A percentile compares a stretch with the other conserved stretches of the same genome.
Evolutionary conservation across 768 basidiomycete species (phyloP).

Genomic region (Jaapia argillacea): DNA sequence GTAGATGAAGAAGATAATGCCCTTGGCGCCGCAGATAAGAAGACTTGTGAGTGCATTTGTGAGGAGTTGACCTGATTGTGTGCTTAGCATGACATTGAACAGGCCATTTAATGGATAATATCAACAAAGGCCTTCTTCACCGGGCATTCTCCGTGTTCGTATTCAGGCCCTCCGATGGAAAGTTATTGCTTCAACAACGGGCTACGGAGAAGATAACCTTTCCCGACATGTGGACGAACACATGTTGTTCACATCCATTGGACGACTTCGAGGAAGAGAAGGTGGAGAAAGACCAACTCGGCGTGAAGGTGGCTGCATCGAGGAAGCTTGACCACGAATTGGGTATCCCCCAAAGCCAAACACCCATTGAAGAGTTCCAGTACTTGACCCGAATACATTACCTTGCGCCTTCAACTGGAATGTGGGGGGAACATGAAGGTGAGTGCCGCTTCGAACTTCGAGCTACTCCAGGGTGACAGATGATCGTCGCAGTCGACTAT

Average conservation of each 20-base stretch:
- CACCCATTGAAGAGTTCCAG: conserved; percentile 78
- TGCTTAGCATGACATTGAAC: conserved; percentile 2
- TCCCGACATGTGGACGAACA: conserved; percentile 99
- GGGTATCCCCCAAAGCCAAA: conserved; percentile 75
- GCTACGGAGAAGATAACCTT: conserved; percentile 99
- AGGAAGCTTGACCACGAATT: conserved; percentile 96
- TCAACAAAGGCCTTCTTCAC: conserved; percentile 87
- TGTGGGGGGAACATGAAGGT: conserved; percentile 99
- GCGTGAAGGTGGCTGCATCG: conserved; percentile 84
- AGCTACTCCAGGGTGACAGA: not conserved
- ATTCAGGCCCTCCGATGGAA: conserved; percentile 90
- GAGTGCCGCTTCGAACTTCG: conserved; percentile 10
- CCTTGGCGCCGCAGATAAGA: conserved; percentile 88
- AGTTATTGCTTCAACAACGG: conserved; percentile 87
- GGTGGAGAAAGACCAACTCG: conserved; percentile 64
- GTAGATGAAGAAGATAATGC: conserved; percentile 82
- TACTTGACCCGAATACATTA: conserved; percentile 97
- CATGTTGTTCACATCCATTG: conserved; percentile 95
- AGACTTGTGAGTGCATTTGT: conserved; percentile 62
- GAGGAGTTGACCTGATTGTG: not conserved
- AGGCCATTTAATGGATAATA: conserved; percentile 98
- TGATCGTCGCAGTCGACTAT: conserved; percentile 69
- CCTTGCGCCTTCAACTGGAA: conserved; percentile 82
- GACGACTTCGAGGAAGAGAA: conserved; percentile 86
- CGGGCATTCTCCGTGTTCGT: conserved; percentile 97